These are phyloP conservation scores for Cyberlindnera mycetangii DNA, from an alignment of 805 yeast species.

Conservation along the genomic window DNA sequence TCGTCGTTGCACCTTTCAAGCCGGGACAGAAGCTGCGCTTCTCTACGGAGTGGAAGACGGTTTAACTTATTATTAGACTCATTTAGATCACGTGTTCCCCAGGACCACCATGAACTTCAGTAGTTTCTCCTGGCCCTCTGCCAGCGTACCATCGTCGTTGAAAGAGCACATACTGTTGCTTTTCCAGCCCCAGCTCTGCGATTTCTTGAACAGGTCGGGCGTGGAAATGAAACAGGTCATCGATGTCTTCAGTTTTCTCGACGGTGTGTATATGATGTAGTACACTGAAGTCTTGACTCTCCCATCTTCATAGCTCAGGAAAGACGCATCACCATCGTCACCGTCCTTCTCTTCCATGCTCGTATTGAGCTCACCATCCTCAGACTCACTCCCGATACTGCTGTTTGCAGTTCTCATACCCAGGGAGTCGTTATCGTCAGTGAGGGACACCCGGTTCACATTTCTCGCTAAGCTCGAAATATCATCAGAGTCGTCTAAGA, in stretches of 20 bases:
- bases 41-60: slow-evolving; percentile 66
- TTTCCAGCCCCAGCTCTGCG: slow-evolving; percentile 65
- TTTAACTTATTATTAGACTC: not conserved
- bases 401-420: slow-evolving; percentile 8
- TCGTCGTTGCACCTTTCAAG: slow-evolving; percentile 76
- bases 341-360: not conserved
- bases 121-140: slow-evolving; percentile 41
- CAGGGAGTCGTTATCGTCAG: slow-evolving; percentile 9
- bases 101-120: slow-evolving; percentile 48
- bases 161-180: slow-evolving; percentile 51
- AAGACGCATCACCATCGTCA: slow-evolving; percentile 24
- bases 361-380: slow-evolving; percentile 15
- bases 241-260: slow-evolving; percentile 42
- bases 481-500: slow-evolving; percentile 8
- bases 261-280: slow-evolving; percentile 53
- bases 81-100: slow-evolving; percentile 36
- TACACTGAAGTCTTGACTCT: slow-evolving; percentile 45
- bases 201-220: slow-evolving; percentile 49
- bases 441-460: slow-evolving; percentile 12
- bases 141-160: slow-evolving; percentile 45
- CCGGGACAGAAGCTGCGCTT: slow-evolving; percentile 77
- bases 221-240: slow-evolving; percentile 52
- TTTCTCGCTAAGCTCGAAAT: slow-evolving; percentile 8
- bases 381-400: slow-evolving; percentile 21
- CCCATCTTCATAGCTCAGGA: slow-evolving; percentile 44